A percentile compares a stretch with the other conserved stretches of the same genome.
These are phyloP conservation scores for Neolentinus lepideus DNA, from an alignment of 1,284 basidiomycete species.

Conservation along the genomic window DNA sequence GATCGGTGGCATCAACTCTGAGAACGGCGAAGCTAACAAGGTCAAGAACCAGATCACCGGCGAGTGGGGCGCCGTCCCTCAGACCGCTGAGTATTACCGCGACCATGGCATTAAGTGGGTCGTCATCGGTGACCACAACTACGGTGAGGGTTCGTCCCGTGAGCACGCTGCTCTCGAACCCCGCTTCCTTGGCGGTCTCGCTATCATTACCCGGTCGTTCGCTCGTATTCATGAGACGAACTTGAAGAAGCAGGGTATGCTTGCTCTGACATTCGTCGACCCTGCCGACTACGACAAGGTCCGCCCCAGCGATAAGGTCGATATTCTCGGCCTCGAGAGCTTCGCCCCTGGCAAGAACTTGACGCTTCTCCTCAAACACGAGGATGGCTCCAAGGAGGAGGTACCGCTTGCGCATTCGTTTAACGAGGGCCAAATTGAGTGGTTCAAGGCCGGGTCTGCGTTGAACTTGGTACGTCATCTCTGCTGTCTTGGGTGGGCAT, in stretches of 20 bases:
- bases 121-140: conserved; percentile 92
- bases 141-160: conserved; percentile 97
- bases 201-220: conserved; percentile 93
- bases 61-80: conserved; percentile 82
- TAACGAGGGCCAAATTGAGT: conserved; percentile 87
- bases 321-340: conserved; percentile 76
- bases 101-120: conserved; percentile 92
- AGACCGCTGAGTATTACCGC: conserved; percentile 84
- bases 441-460: conserved; percentile 92
- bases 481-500: neutral
- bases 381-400: conserved; percentile 73
- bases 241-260: conserved; percentile 97
- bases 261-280: conserved; percentile 85
- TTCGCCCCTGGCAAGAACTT: conserved; percentile 89
- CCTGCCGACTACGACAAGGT: conserved; percentile 90
- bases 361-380: conserved; percentile 74
- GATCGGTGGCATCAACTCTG: conserved; percentile 94
- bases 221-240: conserved; percentile 99
- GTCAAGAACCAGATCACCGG: conserved; percentile 90
- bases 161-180: conserved; percentile 98
- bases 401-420: conserved; percentile 73
- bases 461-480: conserved; percentile 61
- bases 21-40: conserved; percentile 95
- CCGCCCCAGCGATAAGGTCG: conserved; percentile 75
- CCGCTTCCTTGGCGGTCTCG: conserved; percentile 91